Evolutionary conservation across 208 protist genomes (phyloP), one percentile per base, ranked within the genome.

Genomic region (Herpetomonas samuelpessoai): DNA sequence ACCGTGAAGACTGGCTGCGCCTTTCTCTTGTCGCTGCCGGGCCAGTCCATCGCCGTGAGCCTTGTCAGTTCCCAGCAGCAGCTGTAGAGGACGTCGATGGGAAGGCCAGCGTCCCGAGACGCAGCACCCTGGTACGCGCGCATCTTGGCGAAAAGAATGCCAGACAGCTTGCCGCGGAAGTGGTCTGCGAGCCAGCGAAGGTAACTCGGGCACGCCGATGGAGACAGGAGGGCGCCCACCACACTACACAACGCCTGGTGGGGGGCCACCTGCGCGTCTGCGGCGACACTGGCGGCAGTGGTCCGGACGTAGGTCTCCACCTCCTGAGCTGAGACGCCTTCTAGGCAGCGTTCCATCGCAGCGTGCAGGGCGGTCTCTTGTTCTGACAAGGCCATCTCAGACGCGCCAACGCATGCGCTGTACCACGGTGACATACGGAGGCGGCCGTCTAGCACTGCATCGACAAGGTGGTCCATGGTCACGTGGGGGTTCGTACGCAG

Each of bases 41-140:
- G n/a, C n/a, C n/a, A n/a, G n/a, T n/a, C n/a, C n/a, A n/a, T n/a
- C n/a, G n/a, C n/a, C n/a, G n/a, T n/a, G n/a, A n/a, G n/a, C n/a
- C n/a, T n/a, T n/a, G 86, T 52, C 28, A 83, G 50, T 46, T 69
- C 61, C 84, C 81, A 88, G 56, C 65, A 76, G n/a, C 76, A 45
- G 18, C 46, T 24, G 45, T 68, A 54, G 2, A 91, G 47, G 19
- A 56, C 22, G 22, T 66, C 64, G 2, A 72, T 45, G 1, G 84
- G 45, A 0, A 86, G 70, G 3, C 46, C 44, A 12, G 75, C 60
- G 16, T 6, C 18, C 10, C 44, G 44, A 9, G 44, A 6, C 10
- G 10, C 16, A n/a, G 65, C 62, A 14, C 49, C 53, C 30, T 81
- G 66, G 44, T 86, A 85, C 14, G 54, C 64, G 27, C 72, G 58